Percentiles rank a stretch among this genome's conserved stretches.
phyloP scores from a whole-genome alignment of 169 alveolate genomes.

The Cryptosporidium ryanae region DNA sequence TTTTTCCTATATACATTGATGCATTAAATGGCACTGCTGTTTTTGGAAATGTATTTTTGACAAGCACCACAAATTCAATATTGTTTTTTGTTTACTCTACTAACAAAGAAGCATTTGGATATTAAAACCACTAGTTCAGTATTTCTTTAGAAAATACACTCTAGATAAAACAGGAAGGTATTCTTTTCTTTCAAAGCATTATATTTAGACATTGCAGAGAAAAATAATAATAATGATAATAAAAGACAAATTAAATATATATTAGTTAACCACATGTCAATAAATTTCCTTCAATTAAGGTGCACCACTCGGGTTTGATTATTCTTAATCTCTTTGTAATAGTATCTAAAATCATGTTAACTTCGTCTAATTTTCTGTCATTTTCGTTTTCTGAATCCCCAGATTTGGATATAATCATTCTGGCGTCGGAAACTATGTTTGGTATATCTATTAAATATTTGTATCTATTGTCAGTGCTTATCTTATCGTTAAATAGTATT shows the following conservation, averaged over 20 bases:
- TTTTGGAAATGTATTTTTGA: no score
- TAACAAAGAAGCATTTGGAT: no score
- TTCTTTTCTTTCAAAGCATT: no score
- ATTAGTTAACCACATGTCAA: no score
- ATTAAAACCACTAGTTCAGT: no score
- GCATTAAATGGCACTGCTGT: no score
- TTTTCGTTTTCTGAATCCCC: not conserved
- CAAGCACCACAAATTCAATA: no score
- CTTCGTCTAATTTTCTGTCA: slow-evolving; percentile 36
- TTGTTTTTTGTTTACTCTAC: no score
- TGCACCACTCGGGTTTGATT: slow-evolving; percentile 24
- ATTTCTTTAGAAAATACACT: no score
- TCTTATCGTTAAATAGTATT: slow-evolving; percentile 36
- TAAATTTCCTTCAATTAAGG: not conserved
- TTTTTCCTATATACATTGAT: no score
- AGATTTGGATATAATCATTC: slow-evolving; percentile 30
- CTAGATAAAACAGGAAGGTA: no score
- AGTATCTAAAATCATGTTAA: slow-evolving; percentile 41
- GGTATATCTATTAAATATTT: slow-evolving; percentile 63
- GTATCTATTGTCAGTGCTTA: slow-evolving; percentile 25
- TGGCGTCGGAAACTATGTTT: slow-evolving; percentile 36
- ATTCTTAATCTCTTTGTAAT: slow-evolving; percentile 45
- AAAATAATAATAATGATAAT: not conserved
- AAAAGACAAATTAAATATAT: not conserved
- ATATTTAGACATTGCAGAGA: no score